Evolutionary conservation across 805 yeast genomes (phyloP).

Genomic region (Novakomyces olei): DNA sequence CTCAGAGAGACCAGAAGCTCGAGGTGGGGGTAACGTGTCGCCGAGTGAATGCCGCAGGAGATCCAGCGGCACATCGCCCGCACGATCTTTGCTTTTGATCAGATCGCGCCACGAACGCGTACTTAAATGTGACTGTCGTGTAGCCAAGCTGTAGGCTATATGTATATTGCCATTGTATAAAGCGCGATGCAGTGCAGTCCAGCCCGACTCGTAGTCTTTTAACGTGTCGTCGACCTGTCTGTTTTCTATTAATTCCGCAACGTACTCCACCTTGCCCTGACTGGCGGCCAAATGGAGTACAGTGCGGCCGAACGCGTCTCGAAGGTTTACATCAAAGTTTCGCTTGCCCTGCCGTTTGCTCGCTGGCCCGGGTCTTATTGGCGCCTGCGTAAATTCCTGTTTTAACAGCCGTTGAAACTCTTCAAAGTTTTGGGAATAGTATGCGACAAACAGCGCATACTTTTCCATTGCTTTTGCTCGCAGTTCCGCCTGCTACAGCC

Average conservation of each 20-base stretch:
- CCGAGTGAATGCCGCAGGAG: background rate
- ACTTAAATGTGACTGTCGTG: background rate
- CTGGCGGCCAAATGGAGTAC: constrained; percentile 35
- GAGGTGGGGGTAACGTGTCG: background rate
- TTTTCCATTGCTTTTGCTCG: no score
- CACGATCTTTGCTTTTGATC: constrained; percentile 41
- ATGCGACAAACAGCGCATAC: no score
- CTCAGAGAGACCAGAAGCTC: constrained; percentile 16
- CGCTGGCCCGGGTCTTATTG: no score
- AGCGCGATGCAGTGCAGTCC: constrained; percentile 61
- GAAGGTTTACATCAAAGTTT: constrained; percentile 4
- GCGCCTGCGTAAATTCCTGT: no score
- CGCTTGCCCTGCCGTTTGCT: no score
- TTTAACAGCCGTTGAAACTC: no score
- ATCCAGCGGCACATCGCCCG: constrained; percentile 30
- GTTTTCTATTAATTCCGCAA: constrained; percentile 26
- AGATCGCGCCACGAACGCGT: constrained; percentile 12
- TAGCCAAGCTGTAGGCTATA: constrained; percentile 25
- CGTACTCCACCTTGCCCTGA: constrained; percentile 25
- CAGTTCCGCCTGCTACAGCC: no score
- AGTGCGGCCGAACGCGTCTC: constrained; percentile 16
- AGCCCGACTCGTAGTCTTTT: constrained; percentile 53
- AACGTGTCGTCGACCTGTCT: constrained; percentile 25
- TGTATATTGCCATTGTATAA: constrained; percentile 33
- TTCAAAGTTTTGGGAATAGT: no score